Evolutionary conservation across 495 filamentous ascomycete genomes (phyloP), one percentile per base, ranked within the genome.

Genomic region (Neurospora sp.): DNA sequence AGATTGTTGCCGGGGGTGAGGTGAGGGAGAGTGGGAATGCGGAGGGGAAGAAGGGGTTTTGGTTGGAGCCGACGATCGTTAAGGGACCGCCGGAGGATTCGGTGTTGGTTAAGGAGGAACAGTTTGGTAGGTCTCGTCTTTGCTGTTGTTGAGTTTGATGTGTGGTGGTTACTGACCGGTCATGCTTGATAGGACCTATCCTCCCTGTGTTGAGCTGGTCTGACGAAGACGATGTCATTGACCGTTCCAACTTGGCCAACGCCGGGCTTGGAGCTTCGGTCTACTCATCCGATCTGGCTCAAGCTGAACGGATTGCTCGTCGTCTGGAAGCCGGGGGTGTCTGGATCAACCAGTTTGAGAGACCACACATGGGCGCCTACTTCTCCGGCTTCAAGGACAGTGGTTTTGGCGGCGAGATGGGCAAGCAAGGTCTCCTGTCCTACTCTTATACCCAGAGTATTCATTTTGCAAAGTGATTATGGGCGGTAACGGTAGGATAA

Each of bases 301-400:
- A 82, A 6, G 89, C 87, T 5, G 80, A 84, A 40, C 74, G 81
- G 2, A 84, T 91, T 40, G 89, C 87, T 0, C 74, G 82, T 18
- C 81, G 82, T 38, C 80, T 91, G 35, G 82, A 87, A 73, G 84
- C 86, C 0, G 89, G 89, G 3, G 83, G 78, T 35, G 88, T 90
- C 22, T 90, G 85, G 85, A 86, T 91, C 68, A 90, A 90, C 78
- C 79, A 78, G 75, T 81, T 79, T 53, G 86, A 88, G 75, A 69
- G 82, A 42, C 83, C 83, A 9, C 79, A 84, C 73, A 86, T 83
- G 68, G 86, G 87, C 72, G 86, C 84, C 1, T 86, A 86, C 69
- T 92, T 92, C 76, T 85, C 82, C 18, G 91, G 90, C 18, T 86
- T 88, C 78, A 91, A 92, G 84, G 84, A 90, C 73, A 88, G 85